Evolutionary conservation across 352 stramenopile genomes (phyloP).

Genomic region (Globisporangium abappressorium): DNA sequence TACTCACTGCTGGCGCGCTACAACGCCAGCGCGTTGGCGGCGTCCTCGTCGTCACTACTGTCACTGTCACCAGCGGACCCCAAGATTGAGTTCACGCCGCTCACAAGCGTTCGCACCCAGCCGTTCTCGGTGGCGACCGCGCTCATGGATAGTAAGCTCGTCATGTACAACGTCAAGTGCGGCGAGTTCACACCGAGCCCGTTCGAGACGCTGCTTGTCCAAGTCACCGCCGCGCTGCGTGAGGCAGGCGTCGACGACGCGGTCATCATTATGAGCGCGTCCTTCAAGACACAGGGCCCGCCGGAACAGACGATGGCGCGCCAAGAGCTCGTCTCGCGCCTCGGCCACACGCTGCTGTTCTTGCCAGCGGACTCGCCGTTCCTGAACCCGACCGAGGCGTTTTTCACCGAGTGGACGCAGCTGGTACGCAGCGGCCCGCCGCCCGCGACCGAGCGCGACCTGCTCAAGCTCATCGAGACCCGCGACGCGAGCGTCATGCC

Average conservation of each 20-base stretch:
- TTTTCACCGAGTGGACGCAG: not conserved
- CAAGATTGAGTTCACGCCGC: not conserved
- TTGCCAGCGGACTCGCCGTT: constrained; percentile 2
- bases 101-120: not conserved
- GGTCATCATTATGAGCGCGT: not conserved
- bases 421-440: not conserved
- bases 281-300: not conserved
- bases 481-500: not conserved
- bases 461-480: constrained; percentile 2
- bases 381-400: not conserved
- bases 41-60: not conserved
- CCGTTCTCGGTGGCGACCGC: not conserved
- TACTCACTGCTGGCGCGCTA: constrained; percentile 3
- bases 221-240: not conserved
- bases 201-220: not conserved
- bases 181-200: not conserved
- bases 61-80: not conserved
- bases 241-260: not conserved
- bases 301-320: not conserved
- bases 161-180: not conserved
- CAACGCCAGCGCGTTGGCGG: not conserved
- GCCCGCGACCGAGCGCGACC: not conserved
- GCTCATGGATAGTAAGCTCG: not conserved
- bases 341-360: constrained; percentile 1
- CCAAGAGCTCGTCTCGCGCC: not conserved